Evolutionary conservation across 495 filamentous ascomycete species (phyloP), one percentile per base, ranked within the genome.

Genomic region (Penicillium longicatenatum): DNA sequence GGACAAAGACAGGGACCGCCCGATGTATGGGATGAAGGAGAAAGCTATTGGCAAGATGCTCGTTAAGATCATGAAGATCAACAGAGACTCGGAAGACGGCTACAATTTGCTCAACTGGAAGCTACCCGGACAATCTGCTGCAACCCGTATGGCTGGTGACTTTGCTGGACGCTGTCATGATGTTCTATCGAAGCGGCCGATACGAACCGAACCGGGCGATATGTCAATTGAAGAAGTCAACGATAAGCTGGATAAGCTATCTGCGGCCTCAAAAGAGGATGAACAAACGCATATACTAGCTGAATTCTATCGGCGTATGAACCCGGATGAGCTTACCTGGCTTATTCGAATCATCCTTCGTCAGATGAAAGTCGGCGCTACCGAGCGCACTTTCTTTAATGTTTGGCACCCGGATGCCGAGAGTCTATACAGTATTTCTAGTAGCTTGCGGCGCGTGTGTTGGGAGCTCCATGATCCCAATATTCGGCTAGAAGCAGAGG

Each of bases 341-440:
- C 74, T 97, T 51, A 88, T 98, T 54, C 87, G 94, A 6, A 97
- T 98, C 54, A 92, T 98, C 42, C 79, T 98, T 33, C 90, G 91
- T 51, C 91, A 97, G 69, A 97, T 97, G 94, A 97, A 93, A 72
- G 85, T 98, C n/a, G 94, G 95, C 4, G 95, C 95, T 11, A 92
- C 92, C 1, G 95, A 98, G 73, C 90, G 91, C 70, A 97, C 94
- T 0, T 84, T 98, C 59, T 85, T 98, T 56, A 82, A 93, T 54
- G 74, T 93, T 46, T 98, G 92, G 93, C 94, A 98, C 72, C 90
- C 91, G 0, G 92, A 98, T 70, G 95, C 88, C 1, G 93, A 95
- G 69, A 87, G 80, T 41, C 74, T 98, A 19, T 98, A 95, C 73
- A 96, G 88, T 59, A 89, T 97, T 16, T 97, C 92, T 3, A 93